Conservation (phyloP, 1,284 basidiomycete species). For the Athelia sp. region DNA sequence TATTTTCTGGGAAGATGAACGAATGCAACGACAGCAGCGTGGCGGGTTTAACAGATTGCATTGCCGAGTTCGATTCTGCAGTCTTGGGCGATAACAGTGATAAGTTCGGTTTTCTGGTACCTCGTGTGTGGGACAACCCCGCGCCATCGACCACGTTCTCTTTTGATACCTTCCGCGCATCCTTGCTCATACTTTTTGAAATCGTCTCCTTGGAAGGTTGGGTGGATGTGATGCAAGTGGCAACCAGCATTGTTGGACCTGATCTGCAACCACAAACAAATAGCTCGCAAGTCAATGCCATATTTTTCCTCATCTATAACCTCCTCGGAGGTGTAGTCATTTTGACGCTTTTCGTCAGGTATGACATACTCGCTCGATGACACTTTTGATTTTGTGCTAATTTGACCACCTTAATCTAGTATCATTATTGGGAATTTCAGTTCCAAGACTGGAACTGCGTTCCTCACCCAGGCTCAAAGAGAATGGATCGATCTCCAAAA, state of each 20-base stretch:
- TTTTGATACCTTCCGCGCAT: constrained; percentile 86
- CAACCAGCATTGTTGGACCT: constrained; percentile 74
- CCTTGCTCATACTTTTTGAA: constrained; percentile 92
- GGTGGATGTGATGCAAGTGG: constrained; percentile 87
- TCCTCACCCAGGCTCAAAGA: constrained; percentile 83
- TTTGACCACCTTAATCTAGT: constrained; percentile 32
- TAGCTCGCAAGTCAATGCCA: constrained; percentile 74
- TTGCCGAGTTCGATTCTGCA: constrained; percentile 71
- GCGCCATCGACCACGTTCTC: constrained; percentile 81
- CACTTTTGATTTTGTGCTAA: constrained; percentile 6
- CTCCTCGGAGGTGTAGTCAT: constrained; percentile 90
- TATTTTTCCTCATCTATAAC: constrained; percentile 95
- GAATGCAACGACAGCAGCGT: constrained; percentile 74
- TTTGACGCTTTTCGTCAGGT: constrained; percentile 86
- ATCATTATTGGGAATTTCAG: constrained; percentile 97
- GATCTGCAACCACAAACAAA: constrained; percentile 71
- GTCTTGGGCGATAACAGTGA: constrained; percentile 43
- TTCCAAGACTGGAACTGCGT: constrained; percentile 78
- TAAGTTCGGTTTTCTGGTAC: constrained; percentile 68
- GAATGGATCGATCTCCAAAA: constrained; percentile 96
- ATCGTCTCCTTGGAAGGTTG: constrained; percentile 96
- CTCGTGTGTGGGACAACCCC: constrained; percentile 89
- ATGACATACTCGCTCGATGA: constrained; percentile 16
- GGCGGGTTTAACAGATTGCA: constrained; percentile 58
- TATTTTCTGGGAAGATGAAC: constrained; percentile 86